phyloP scores from a whole-genome alignment of 805 yeast genomes.

The Candida ovalis region DNA sequence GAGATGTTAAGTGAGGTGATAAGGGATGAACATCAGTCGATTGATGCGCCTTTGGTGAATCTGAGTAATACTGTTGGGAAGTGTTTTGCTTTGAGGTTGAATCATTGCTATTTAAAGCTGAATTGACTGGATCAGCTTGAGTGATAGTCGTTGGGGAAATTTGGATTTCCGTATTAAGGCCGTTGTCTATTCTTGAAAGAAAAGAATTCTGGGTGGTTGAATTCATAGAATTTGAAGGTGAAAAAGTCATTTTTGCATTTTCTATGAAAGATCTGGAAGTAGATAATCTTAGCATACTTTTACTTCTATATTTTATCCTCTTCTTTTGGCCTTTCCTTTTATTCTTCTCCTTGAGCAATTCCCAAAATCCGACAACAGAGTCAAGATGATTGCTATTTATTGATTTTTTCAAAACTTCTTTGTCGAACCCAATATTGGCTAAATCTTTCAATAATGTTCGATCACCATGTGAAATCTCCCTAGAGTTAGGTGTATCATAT shows the following conservation, averaged over 20 bases:
- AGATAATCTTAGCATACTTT: constrained; percentile 29
- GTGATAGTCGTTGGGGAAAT: background rate
- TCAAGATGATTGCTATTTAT: constrained; percentile 62
- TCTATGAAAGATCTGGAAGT: constrained; percentile 25
- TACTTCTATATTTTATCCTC: constrained; percentile 21
- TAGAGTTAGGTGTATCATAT: constrained; percentile 29
- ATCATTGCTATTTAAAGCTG: background rate
- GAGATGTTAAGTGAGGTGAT: background rate
- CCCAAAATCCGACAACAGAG: constrained; percentile 72
- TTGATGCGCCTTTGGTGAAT: background rate
- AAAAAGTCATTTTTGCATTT: constrained; percentile 15
- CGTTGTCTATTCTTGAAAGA: constrained; percentile 1
- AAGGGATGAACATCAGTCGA: background rate
- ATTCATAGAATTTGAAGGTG: constrained; percentile 13
- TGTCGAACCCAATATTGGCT: constrained; percentile 59
- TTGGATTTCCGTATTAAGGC: background rate
- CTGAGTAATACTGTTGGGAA: background rate
- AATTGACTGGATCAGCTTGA: background rate
- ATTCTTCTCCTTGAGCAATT: constrained; percentile 55
- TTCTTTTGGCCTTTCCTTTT: constrained; percentile 32
- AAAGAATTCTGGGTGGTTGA: constrained; percentile 9
- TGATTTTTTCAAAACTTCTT: constrained; percentile 53
- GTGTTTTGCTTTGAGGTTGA: background rate
- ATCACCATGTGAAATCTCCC: constrained; percentile 48
- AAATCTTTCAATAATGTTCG: constrained; percentile 56